Base-by-base conservation (phyloP, 2,329 filamentous ascomycete genomes). In the Colletotrichum camelliae region DNA sequence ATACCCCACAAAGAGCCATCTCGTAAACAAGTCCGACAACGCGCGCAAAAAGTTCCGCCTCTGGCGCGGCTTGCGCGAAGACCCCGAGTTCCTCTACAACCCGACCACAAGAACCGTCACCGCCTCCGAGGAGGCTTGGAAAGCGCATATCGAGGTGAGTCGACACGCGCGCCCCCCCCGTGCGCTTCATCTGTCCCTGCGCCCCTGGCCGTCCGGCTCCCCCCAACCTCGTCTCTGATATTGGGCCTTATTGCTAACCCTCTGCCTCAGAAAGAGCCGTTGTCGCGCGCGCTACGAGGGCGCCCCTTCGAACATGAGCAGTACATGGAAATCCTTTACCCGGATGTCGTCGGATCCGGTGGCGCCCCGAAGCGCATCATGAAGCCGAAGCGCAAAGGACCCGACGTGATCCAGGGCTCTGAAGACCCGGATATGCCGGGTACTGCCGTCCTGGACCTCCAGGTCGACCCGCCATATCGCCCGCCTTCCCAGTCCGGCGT, bases 21-120 rank as follows among this genome's bases (percentile, higher is more conserved):
- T 92, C 43, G 91, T 92, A 82, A 92, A 92, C 85, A 92, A 92
- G 84, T 91, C 89, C 77, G 90, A 92, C 83, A 92, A 92, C 81
- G 90, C 90, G 75, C 87, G 90, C 67, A 92, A 92, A 82, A 89
- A 90, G 79, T 92, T 92, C 77, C 89, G 90, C n/a, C 84, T 92
- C 68, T 92, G 90, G 90, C 84, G 90, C 21, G 89, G 90, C 27
- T 82, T 92, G 78, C 85, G 90, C 29, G 90, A 92, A 80, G 87
- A 92, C 74, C 87, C 89, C 4, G 88, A 90, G 15, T 92, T 92
- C 74, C 81, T 87, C 4, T 92, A 92, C 79, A 89, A 91, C 76
- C 83, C 86, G 7, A 81, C 83, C 29, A 86, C 87, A 12, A 85
- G 85, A 78, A 91, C 87, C 18, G 89, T 92, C 35, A 89, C 87